Evolutionary conservation across 306 rosid genomes (phyloP), one percentile per base, ranked within the genome.

Genomic region (Hippophae tibetana): DNA sequence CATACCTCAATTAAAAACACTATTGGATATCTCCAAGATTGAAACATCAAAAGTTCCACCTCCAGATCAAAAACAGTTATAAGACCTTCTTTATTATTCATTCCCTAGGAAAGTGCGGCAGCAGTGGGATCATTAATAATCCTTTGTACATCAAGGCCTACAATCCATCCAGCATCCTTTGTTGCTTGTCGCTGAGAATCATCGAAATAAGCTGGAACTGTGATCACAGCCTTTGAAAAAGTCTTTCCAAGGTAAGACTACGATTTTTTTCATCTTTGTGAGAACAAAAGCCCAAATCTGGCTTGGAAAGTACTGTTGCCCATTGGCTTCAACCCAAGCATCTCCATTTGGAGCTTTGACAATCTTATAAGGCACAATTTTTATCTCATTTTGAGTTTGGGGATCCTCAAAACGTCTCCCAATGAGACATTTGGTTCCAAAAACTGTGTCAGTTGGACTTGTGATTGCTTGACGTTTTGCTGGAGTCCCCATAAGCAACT

Each of bases 41-140:
- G 97, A 90, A 41, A 90, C 97, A 79, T 90, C 97, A 67, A 90
- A 90, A 12, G 97, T 86, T 64, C 97, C 97, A 75, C 97, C 97
- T 9, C 97, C 97, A 60, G 97, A 67, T 90, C 97, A 69, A 90
- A 90, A 26, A 90, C 95, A 1, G 97, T 95, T 52, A 90, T 90
- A 8, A 86, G 84, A 52, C 95, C 97, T 67, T 90, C 97, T 79
- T 90, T 90, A 62, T 84, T 90, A 82, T 80, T 90, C 97, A 84
- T 86, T 38, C 97, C 97, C 54, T 90, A 90, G 13, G 97, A 90
- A 59, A 90, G 95, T 26, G 97, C 95, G 38, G 97, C 97, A 60
- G 95, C 95, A 50, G 97, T 90, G 10, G 97, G 97, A 65, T 90
- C 97, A 26, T 90, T 90, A 67, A 90, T 90, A 53, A 90, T 90